Base-by-base conservation (phyloP, 2,329 filamentous ascomycete species). In the Sclerotinia spermophila region DNA sequence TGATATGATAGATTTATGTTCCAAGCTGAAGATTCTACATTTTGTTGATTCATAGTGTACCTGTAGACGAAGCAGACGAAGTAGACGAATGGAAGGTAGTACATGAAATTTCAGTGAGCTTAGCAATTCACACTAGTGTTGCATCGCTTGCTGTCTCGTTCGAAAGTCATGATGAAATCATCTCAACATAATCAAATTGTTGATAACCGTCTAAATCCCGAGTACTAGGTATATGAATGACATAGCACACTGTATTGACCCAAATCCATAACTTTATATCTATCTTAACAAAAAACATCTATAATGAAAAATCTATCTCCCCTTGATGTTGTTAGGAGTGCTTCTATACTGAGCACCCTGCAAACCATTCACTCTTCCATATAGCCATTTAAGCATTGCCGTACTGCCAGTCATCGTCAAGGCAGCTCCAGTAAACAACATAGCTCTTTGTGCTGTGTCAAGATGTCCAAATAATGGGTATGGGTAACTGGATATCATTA, bases 401-500 rank as follows among this genome's bases (percentile, higher is more conserved):
- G 92, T 94, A 74, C 89, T 93, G 4, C 83, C 79, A 2, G 91
- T 90, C 88, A 96, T 94, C 24, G 92, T 80, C 1, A 86, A 77
- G 0, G 92, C 93, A 56, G 92, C 91, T 27, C 87, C 82, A 0
- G 84, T 84, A 75, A 96, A 97, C 15, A 97, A 82, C 0, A 86
- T 81, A 13, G 89, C 82, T 30, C 94, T 86, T 77, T 93, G 89
- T 64, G 82, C 78, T 0, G 88, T 91, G 65, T 84, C 85, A 56
- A 96, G 82, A 59, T 92, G 79, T 13, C 84, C 89, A 74, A 97
- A 95, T 38, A 97, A 85, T 1, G 94, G 94, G 80, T 97, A 97
- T 0, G 94, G 93, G 76, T 97, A 96, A 84, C 89, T 91, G 75
- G 2, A 44, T 38, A 30, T 24, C n/a, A 17, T 13, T 3, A 64